A percentile compares a stretch with the other conserved stretches of the same genome.
Evolutionary conservation across 78 protist genomes (phyloP).

Genomic region (Dictyostelium brefeldianum): DNA sequence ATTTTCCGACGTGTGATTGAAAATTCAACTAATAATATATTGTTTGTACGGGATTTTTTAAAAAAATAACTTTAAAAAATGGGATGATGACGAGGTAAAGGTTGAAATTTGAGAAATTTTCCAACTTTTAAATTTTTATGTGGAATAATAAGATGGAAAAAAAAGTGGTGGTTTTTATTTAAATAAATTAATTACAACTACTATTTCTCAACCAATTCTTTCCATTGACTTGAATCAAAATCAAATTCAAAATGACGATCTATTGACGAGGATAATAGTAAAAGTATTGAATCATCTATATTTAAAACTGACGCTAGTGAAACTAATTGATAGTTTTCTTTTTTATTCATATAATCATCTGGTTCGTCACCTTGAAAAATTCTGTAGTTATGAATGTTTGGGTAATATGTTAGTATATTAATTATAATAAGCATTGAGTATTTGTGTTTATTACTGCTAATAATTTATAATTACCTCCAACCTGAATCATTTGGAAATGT

Average conservation of each 20-base stretch:
- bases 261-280: not conserved
- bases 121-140: too few species aligned
- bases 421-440: too few species aligned
- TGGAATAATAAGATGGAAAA: not conserved
- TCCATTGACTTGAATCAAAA: conserved; percentile 15
- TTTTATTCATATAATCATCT: conserved; percentile 22
- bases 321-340: conserved; percentile 3
- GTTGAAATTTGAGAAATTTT: too few species aligned
- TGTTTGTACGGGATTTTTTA: too few species aligned
- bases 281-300: conserved; percentile 32
- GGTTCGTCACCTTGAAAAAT: conserved; percentile 50
- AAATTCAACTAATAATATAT: too few species aligned
- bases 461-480: not conserved
- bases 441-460: too few species aligned
- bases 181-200: too few species aligned
- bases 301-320: conserved; percentile 16
- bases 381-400: too few species aligned
- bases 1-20: too few species aligned
- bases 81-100: too few species aligned
- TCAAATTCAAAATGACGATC: conserved; percentile 39
- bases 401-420: too few species aligned
- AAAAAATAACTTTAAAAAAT: too few species aligned
- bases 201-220: conserved; percentile 25
- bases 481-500: conserved; percentile 33
- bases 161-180: not conserved